Base-by-base conservation (phyloP, 768 basidiomycete species). In the Tylopilus felleus region DNA sequence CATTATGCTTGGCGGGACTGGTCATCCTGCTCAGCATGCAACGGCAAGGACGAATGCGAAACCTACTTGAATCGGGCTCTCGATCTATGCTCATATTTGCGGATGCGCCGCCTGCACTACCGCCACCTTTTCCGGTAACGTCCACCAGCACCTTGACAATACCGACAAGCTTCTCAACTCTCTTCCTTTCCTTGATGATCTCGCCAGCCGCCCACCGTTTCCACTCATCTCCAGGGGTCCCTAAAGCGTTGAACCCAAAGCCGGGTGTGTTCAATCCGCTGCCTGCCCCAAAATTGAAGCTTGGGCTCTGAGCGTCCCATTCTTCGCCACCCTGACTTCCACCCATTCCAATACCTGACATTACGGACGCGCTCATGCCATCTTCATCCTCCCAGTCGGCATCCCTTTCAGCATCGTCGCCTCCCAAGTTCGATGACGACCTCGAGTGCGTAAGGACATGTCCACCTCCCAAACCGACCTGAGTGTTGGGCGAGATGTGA, bases 91-190 rank as follows among this genome's bases (percentile, higher is more conserved):
- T 44, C 53, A 51, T 21, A 21, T 28, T 17, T 4, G 21, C 27
- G 19, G 22, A 38, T 6, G 41, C 5, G 8, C 36, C 19, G 36
- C 16, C 47, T 0, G 31, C 22, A n/a, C 40, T 23, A 10, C 12
- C 44, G 3, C 48, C 43, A 12, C 83, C 64, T 56, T 71, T 81
- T 38, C 75, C 75, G 25, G 86, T 75, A 10, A 79, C 73, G 9
- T 90, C 86, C 76, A 84, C 86, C 53, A 90, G 67, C 10, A 77
- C 70, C 51, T 80, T 80, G 27, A 89, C 77, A 25, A 86, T 72
- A 42, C 73, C 68, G 0, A 82, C 79, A 28, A 90, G 74, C 53
- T 78, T 80, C 56, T 86, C 86, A 12, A 82, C 78, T 63, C 82
- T 81, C 46, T 78, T 75, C 49, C 79, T 76, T 67, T 90, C 89